Conservation (phyloP, 1,284 basidiomycete species). For the Pseudozyma hubeiensis region DNA sequence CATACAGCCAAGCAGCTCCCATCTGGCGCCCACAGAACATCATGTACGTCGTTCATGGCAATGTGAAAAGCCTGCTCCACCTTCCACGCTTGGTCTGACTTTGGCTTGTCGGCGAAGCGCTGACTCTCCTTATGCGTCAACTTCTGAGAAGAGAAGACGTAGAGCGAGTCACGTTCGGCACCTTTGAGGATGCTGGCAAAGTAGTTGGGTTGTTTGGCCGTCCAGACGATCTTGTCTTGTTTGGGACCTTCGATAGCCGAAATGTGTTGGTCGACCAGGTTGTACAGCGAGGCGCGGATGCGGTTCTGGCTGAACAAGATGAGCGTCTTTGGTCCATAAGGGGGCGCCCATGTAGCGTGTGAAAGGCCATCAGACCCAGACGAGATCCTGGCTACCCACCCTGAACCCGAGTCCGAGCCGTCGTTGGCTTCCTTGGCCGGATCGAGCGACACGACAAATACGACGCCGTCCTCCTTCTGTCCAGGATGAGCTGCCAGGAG, state of each 20-base stretch:
- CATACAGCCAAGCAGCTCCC: slow-evolving; percentile 83
- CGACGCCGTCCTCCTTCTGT: slow-evolving; percentile 42
- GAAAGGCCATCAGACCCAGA: slow-evolving; percentile 56
- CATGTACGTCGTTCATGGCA: slow-evolving; percentile 80
- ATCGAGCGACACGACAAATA: slow-evolving; percentile 59
- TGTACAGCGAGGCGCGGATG: slow-evolving; percentile 43
- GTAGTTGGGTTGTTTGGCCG: slow-evolving; percentile 30
- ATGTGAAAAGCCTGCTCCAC: slow-evolving; percentile 79
- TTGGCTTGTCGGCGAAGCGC: slow-evolving; percentile 24
- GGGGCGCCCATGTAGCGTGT: slow-evolving; percentile 53
- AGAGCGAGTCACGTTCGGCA: slow-evolving; percentile 32
- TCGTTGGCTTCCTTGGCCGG: slow-evolving; percentile 59
- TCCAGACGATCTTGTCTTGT: slow-evolving; percentile 38
- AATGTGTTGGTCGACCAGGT: slow-evolving; percentile 48
- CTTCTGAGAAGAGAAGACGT: slow-evolving; percentile 33
- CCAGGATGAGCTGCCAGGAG: slow-evolving; percentile 41
- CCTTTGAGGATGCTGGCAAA: slow-evolving; percentile 47
- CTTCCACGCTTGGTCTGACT: slow-evolving; percentile 39
- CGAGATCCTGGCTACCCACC: slow-evolving; percentile 59
- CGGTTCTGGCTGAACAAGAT: slow-evolving; percentile 53
- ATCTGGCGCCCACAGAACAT: slow-evolving; percentile 82
- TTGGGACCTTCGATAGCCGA: slow-evolving; percentile 52
- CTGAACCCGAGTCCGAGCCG: slow-evolving; percentile 54
- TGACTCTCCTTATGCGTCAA: slow-evolving; percentile 22
- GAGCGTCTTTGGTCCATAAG: slow-evolving; percentile 43